Base-by-base conservation (phyloP, 2,329 filamentous ascomycete genomes). In the Myriosclerotinia curreyana region DNA sequence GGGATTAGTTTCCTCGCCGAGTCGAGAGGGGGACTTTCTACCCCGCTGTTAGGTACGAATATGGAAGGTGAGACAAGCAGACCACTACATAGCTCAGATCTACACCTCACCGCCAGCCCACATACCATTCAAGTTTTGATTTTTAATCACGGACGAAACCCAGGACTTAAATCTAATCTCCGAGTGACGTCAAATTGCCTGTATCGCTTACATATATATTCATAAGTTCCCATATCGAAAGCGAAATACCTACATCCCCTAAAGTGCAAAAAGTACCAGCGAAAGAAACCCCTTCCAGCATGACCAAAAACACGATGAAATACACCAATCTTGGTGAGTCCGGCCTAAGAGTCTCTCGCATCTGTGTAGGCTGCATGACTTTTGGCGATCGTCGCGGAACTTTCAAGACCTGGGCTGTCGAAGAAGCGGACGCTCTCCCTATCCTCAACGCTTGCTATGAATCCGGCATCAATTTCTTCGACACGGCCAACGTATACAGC, bases 401-500 rank as follows among this genome's bases (percentile, higher is more conserved):
- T 7, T 22, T 49, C 34, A 15, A 34, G 20, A 36, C 25, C 6
- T 69, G 66, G 66, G 59, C 25, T 14, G 52, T 54, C 5, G 65
- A 66, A 56, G 68, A 69, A 59, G 46, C 34, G 15, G 76, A 77
- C 59, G 76, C 81, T 25, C 73, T 84, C 31, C 81, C 81, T 0
- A 72, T 85, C 8, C 76, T 85, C 58, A 79, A 84, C 72, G 79
- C 81, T 48, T 81, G 81, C 14, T 71, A 65, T 58, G 79, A 84
- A 52, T 71, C 73, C n/a, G 82, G 82, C 9, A 78, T 85, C 65
- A 84, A 83, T 66, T 83, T 81, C 17, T 82, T 78, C 77, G 79
- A 82, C 69, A 78, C 71, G 74, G 81, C 70, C 15, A 68, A 71
- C 31, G 60, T 79, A 12, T 86, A 86, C 75, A 83, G 80, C 60